A percentile compares a stretch with the other conserved stretches of the same genome.
These are phyloP conservation scores for Trypanosoma vivax DNA, from an alignment of 208 protist genomes.

Conservation along the genomic window DNA sequence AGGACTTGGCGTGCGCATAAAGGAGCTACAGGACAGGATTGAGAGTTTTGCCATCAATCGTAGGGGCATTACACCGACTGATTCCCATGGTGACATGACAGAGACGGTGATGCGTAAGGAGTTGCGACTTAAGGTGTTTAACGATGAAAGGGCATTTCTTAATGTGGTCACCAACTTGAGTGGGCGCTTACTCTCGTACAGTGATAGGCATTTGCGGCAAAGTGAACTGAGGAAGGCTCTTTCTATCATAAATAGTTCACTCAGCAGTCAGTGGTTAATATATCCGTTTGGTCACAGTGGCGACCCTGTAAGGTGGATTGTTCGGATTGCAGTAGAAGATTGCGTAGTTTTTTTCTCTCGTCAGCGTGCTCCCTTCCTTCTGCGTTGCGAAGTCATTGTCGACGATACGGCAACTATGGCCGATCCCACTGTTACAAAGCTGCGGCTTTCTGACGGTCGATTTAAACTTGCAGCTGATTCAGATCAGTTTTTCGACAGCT, in stretches of 20 bases:
- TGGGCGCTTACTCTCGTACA: constrained; percentile 50
- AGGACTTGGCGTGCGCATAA: constrained; percentile 49
- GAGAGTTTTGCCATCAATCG: constrained; percentile 87
- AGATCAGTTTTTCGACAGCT: constrained; percentile 37
- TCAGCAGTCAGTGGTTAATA: constrained; percentile 49
- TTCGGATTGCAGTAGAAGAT: constrained; percentile 80
- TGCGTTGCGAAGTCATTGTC: constrained; percentile 84
- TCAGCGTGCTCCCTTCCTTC: constrained; percentile 76
- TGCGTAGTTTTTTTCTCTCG: constrained; percentile 86
- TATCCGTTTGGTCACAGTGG: constrained; percentile 59
- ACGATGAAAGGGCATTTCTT: constrained; percentile 74
- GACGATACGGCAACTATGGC: constrained; percentile 75
- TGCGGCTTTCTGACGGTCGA: constrained; percentile 54
- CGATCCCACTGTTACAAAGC: constrained; percentile 55
- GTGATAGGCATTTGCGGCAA: constrained; percentile 62
- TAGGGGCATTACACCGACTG: not conserved
- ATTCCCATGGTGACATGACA: constrained; percentile 14
- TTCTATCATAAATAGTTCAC: constrained; percentile 48
- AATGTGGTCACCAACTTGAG: constrained; percentile 69
- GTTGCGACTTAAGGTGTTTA: constrained; percentile 74
- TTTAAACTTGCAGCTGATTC: constrained; percentile 46
- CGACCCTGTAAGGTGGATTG: constrained; percentile 78
- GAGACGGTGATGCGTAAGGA: constrained; percentile 66
- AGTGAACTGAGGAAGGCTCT: constrained; percentile 59
- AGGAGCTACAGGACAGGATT: constrained; percentile 75